These are phyloP conservation scores for Corchorus olitorius DNA, from an alignment of 345 rosid species.

Conservation along the genomic window DNA sequence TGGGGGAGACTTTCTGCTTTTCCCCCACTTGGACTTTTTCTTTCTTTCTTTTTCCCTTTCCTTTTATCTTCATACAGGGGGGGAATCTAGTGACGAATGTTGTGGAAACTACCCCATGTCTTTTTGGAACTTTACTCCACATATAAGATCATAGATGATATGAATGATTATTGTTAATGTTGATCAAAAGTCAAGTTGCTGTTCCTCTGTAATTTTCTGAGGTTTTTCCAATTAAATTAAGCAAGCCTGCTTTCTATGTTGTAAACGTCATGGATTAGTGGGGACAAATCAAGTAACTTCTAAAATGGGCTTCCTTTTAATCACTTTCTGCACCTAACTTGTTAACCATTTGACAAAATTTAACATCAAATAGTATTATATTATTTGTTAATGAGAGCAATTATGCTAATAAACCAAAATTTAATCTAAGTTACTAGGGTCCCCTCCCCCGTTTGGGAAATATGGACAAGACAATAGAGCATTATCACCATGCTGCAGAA, in stretches of 20 bases:
- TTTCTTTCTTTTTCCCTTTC: background rate
- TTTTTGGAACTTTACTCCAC: constrained; percentile 15
- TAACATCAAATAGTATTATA: background rate
- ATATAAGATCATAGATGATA: background rate
- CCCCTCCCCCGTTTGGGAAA: background rate
- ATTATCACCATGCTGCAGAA: constrained; percentile 7
- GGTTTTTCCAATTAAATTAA: background rate
- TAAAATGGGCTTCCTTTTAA: background rate
- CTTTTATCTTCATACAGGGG: constrained; percentile 11
- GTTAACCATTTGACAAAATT: background rate
- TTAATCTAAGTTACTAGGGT: background rate
- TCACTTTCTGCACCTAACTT: constrained; percentile 12
- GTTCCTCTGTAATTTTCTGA: background rate
- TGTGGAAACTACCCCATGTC: constrained; percentile 22
- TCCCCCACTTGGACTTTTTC: constrained; percentile 21
- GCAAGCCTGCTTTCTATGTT: background rate
- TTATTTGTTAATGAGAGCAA: background rate
- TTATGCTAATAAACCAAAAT: background rate
- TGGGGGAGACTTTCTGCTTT: constrained; percentile 26
- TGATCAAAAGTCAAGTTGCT: constrained; percentile 17
- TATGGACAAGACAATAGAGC: constrained; percentile 17
- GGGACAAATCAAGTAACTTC: background rate
- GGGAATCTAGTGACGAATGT: constrained; percentile 31
- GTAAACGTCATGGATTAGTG: background rate
- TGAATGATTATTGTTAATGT: background rate